phyloP scores from a whole-genome alignment of 495 filamentous ascomycete species.

The Cryomyces minteri region DNA sequence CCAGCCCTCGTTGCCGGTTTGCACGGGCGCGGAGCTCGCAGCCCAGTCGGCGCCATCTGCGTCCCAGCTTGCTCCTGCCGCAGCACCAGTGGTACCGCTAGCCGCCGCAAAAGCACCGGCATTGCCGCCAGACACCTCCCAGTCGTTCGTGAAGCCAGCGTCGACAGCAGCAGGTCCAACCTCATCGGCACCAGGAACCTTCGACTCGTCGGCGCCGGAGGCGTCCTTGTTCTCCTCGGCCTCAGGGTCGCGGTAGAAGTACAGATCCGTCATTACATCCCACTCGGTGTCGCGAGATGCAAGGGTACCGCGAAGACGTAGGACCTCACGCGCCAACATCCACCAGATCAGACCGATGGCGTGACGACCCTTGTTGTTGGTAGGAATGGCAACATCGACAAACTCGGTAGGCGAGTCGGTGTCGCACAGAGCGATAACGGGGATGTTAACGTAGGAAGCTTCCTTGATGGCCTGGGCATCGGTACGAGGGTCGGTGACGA shows the following conservation, averaged over 20 bases:
- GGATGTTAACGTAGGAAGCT: conserved; percentile 99
- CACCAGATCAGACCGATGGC: conserved; percentile 98
- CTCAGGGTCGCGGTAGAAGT: conserved; percentile 99
- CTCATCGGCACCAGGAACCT: conserved; percentile 65
- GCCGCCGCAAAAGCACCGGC: conserved; percentile 44
- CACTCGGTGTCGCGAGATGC: conserved; percentile 86
- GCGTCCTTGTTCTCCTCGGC: conserved; percentile 89
- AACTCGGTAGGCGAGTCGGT: conserved; percentile 99
- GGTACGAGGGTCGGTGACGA: conserved; percentile 98
- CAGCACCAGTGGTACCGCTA: conserved; percentile 38
- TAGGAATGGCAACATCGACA: conserved; percentile 98
- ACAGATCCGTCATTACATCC: conserved; percentile 98
- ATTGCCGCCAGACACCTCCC: conserved; percentile 47
- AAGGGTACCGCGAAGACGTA: conserved; percentile 91
- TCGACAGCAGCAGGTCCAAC: conserved; percentile 63
- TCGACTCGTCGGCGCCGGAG: conserved; percentile 26
- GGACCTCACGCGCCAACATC: conserved; percentile 98
- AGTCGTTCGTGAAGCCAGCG: conserved; percentile 59
- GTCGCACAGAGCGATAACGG: conserved; percentile 96
- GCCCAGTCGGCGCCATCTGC: conserved; percentile 58
- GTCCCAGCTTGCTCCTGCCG: conserved; percentile 50
- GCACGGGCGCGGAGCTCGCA: conserved; percentile 34
- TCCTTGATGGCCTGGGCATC: conserved; percentile 99
- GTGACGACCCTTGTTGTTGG: conserved; percentile 99
- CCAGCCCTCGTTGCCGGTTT: conserved; percentile 48